phyloP scores from a whole-genome alignment of 2,329 filamentous ascomycete species.

The Rutstroemia sp. region DNA sequence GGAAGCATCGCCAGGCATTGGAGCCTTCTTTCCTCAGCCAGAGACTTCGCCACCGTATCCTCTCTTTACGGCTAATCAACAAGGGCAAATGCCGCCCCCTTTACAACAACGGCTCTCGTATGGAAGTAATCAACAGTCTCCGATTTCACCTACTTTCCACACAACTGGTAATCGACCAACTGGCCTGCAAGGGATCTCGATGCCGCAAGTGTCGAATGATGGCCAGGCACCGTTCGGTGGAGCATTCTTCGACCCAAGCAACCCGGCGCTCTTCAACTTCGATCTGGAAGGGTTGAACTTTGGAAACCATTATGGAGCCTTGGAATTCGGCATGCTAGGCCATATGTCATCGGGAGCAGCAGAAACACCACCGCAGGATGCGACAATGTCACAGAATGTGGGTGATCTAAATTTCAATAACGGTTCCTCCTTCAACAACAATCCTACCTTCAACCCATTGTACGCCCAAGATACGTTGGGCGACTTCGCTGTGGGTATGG shows the following conservation, averaged over 20 bases:
- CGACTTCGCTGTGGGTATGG: conserved; percentile 44
- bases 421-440: conserved; percentile 23
- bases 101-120: conserved; percentile 45
- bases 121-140: conserved; percentile 56
- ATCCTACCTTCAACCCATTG: conserved; percentile 39
- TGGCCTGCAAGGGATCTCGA: conserved; percentile 33
- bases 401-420: conserved; percentile 25
- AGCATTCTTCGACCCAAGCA: conserved; percentile 78
- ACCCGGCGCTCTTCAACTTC: conserved; percentile 91
- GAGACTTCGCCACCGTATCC: conserved; percentile 26
- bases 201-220: conserved; percentile 39
- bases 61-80: conserved; percentile 39
- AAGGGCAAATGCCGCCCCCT: conserved; percentile 45
- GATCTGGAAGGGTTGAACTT: conserved; percentile 92
- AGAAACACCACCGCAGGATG: conserved; percentile 67
- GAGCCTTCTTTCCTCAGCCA: conserved; percentile 28
- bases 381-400: conserved; percentile 41
- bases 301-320: conserved; percentile 88
- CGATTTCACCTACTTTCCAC: conserved; percentile 67
- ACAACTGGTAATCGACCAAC: conserved; percentile 42
- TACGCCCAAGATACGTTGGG: conserved; percentile 42
- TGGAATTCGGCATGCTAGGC: conserved; percentile 93
- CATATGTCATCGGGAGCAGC: conserved; percentile 90
- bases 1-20: conserved; percentile 24
- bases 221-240: conserved; percentile 40